Evolutionary conservation across 345 rosid genomes (phyloP).

Genomic region (Ceriops decandra): DNA sequence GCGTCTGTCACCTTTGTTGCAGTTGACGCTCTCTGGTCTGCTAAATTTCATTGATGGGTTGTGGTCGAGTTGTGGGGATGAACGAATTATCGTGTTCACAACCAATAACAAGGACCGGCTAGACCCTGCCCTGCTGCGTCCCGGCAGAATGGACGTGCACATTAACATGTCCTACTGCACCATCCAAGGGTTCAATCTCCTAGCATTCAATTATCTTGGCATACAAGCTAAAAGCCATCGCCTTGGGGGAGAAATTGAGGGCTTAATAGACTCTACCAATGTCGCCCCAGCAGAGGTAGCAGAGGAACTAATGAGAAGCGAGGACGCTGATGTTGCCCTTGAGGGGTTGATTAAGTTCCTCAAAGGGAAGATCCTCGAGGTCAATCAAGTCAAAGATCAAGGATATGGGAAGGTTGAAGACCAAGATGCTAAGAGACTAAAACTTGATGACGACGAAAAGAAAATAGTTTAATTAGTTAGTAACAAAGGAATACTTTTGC

Average conservation of each 20-base stretch:
- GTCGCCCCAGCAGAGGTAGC: constrained; percentile 40
- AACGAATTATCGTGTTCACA: constrained; percentile 24
- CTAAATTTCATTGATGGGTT: constrained; percentile 29
- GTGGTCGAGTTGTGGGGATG: constrained; percentile 30
- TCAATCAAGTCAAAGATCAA: constrained; percentile 2
- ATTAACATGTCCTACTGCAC: constrained; percentile 26
- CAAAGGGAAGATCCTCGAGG: constrained; percentile 34
- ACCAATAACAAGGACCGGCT: constrained; percentile 20
- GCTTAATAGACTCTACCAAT: background rate
- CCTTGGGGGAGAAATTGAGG: constrained; percentile 17
- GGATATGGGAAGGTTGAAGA: background rate
- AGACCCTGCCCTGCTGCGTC: constrained; percentile 29
- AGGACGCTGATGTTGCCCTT: constrained; percentile 45
- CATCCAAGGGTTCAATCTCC: constrained; percentile 17
- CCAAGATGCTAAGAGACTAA: constrained; percentile 2
- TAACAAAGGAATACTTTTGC: background rate
- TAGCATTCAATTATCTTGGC: constrained; percentile 25
- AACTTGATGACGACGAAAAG: background rate
- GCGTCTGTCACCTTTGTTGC: background rate
- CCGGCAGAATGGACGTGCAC: constrained; percentile 31
- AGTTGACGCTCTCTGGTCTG: constrained; percentile 15
- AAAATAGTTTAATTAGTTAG: background rate
- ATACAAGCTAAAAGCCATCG: background rate
- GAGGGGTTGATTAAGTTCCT: constrained; percentile 43
- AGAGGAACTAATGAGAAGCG: constrained; percentile 56